Evolutionary conservation across 495 filamentous ascomycete genomes (phyloP).

Genomic region (Penicillium desertorum): DNA sequence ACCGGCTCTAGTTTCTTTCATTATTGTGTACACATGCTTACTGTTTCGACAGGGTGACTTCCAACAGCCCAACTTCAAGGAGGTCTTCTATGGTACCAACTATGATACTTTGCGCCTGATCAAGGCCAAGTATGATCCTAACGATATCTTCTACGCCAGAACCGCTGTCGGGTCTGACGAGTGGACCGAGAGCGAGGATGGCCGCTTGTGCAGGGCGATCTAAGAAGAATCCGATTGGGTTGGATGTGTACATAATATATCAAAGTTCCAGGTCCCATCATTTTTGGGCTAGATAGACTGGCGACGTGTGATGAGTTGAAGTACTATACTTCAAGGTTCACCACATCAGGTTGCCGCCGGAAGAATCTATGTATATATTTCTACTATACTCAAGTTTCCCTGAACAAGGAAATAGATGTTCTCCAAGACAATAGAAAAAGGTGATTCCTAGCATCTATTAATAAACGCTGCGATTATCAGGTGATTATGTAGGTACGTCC

Average conservation of each 20-base stretch:
- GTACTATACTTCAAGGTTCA: not conserved
- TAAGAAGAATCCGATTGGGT: not conserved
- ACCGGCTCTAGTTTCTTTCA: not conserved
- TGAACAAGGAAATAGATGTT: not conserved
- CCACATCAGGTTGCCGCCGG: not conserved
- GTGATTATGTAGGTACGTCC: too few species aligned
- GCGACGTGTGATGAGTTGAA: not conserved
- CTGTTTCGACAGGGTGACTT: constrained; percentile 34
- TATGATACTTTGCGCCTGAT: constrained; percentile 38
- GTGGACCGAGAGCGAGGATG: constrained; percentile 42
- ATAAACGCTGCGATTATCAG: too few species aligned
- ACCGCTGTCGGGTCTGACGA: constrained; percentile 62
- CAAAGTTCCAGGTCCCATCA: not conserved
- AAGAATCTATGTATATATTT: not conserved
- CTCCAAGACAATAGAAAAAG: not conserved
- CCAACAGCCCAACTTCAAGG: constrained; percentile 51
- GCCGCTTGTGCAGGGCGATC: constrained; percentile 19
- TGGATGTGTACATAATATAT: not conserved
- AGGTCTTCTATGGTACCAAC: constrained; percentile 51
- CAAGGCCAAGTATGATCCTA: constrained; percentile 55
- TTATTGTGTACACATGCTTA: not conserved
- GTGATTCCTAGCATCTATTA: too few species aligned
- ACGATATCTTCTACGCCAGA: constrained; percentile 56
- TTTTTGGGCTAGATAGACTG: not conserved
- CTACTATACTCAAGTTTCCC: not conserved